Evolutionary conservation across 2,329 filamentous ascomycete species (phyloP).

Genomic region (Orbilia oligospora): DNA sequence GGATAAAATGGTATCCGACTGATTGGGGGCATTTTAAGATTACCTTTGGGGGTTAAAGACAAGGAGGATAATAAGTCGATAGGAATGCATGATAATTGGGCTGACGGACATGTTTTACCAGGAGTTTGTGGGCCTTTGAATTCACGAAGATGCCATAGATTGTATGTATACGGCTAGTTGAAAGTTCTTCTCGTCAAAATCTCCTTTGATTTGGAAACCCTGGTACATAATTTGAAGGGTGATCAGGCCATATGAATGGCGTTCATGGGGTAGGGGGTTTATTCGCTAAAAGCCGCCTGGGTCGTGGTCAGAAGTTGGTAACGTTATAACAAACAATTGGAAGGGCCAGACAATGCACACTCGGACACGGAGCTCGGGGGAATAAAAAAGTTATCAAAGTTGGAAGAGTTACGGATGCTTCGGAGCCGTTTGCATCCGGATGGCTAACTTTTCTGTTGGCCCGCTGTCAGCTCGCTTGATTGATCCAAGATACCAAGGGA

Average conservation of each 20-base stretch:
- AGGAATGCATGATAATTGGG: slow-evolving; percentile 20
- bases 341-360: not conserved
- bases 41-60: slow-evolving; percentile 26
- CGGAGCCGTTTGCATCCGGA: slow-evolving; percentile 60
- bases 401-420: slow-evolving; percentile 43
- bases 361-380: slow-evolving; percentile 53
- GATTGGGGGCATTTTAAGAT: slow-evolving; percentile 47
- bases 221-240: not conserved
- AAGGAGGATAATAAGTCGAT: not conserved
- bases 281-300: slow-evolving; percentile 27
- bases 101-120: not conserved
- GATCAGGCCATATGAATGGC: slow-evolving; percentile 52
- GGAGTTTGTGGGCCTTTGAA: slow-evolving; percentile 1
- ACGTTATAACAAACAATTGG: slow-evolving; percentile 2
- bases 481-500: slow-evolving; percentile 20
- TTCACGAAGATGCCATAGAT: not conserved
- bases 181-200: slow-evolving; percentile 16
- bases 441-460: slow-evolving; percentile 4
- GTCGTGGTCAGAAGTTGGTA: slow-evolving; percentile 11
- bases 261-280: slow-evolving; percentile 4
- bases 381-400: slow-evolving; percentile 34
- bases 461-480: slow-evolving; percentile 44
- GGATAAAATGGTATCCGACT: slow-evolving; percentile 48
- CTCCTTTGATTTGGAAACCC: slow-evolving; percentile 19
- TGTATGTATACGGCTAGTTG: not conserved